Conservation (phyloP, 768 basidiomycete genomes). For the Arthromyces matolae region DNA sequence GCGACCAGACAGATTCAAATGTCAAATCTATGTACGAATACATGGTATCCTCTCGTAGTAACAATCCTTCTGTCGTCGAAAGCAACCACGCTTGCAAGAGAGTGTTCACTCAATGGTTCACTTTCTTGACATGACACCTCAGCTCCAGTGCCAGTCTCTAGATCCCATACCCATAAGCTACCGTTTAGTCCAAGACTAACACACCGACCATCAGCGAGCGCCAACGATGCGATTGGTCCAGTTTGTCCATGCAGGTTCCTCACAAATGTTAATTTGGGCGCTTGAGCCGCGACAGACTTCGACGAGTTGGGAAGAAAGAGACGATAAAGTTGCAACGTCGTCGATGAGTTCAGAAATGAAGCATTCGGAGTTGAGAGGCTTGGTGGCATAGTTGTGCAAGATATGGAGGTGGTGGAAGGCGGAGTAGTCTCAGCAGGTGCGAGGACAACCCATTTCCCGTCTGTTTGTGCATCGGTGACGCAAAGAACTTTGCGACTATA, state of each 20-base stretch:
- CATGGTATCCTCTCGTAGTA: constrained; percentile 38
- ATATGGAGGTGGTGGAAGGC: constrained; percentile 13
- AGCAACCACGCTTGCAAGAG: constrained; percentile 43
- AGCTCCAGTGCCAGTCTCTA: constrained; percentile 56
- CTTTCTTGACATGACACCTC: constrained; percentile 32
- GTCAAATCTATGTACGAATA: constrained; percentile 56
- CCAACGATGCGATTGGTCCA: constrained; percentile 61
- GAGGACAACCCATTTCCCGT: constrained; percentile 82
- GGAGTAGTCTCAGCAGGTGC: constrained; percentile 49
- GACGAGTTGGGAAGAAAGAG: constrained; percentile 50
- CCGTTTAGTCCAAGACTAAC: constrained; percentile 71
- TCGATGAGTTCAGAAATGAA: constrained; percentile 34
- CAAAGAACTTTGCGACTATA: constrained; percentile 71
- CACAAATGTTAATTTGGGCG: constrained; percentile 67
- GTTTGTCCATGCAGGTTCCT: constrained; percentile 68
- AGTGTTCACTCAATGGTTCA: background rate
- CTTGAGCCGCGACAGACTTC: constrained; percentile 46
- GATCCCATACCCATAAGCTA: constrained; percentile 83
- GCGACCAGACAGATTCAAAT: no score
- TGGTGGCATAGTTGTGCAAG: constrained; percentile 11
- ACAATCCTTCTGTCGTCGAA: constrained; percentile 79
- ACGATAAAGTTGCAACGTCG: constrained; percentile 71
- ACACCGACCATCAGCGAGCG: constrained; percentile 79
- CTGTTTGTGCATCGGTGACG: constrained; percentile 75
- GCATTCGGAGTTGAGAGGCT: constrained; percentile 1